Evolutionary conservation across 495 filamentous ascomycete species (phyloP), one percentile per base, ranked within the genome.

Genomic region (Penicillium simplicissimum): DNA sequence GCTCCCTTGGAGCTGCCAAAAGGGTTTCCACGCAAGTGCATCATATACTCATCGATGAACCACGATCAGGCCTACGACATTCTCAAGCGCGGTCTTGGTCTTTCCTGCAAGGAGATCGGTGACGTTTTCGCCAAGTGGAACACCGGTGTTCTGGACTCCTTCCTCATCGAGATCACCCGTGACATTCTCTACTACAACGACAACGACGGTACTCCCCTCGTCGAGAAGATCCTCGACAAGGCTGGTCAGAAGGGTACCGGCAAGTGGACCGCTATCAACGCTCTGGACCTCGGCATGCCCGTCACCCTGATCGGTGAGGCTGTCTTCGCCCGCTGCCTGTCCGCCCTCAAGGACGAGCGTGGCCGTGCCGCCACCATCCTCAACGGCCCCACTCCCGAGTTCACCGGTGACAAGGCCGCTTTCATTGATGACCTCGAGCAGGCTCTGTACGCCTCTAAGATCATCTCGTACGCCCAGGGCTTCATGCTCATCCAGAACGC

Each of bases 401-500:
- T 97, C 81, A 82, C 86, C 45, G 95, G 93, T 71, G 86, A 97
- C 86, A 92, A 90, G 85, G 83, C 93, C 74, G 82, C 90, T 75
- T 95, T 97, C 86, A 84, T 98, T 68, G 91, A 91, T 61, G 91
- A 98, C 79, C 89, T 98, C 48, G 95, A 98, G 83, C 95, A 98
- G 84, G 95, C 95, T 61, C 87, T 98, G 59, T 98, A 98, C 70
- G 95, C 95, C 58, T 98, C 95, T 61, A 98, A 98, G 88, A 98
- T 98, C 71, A 97, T 98, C 79, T 98, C 95, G 38, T 98, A 98
- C 74, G 92, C 94, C 66, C 95, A 98, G 80, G 95, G 95, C 74
- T 98, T 98, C 85, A 98, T 98, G 96, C 87, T 98, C 73, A 97
- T 98, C 85, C 95, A 98, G 83, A 88, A 96, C 80, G 93, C 95